Evolutionary conservation across 2,329 filamentous ascomycete genomes (phyloP), one percentile per base, ranked within the genome.

Genomic region (Ophiosphaerella narmari): DNA sequence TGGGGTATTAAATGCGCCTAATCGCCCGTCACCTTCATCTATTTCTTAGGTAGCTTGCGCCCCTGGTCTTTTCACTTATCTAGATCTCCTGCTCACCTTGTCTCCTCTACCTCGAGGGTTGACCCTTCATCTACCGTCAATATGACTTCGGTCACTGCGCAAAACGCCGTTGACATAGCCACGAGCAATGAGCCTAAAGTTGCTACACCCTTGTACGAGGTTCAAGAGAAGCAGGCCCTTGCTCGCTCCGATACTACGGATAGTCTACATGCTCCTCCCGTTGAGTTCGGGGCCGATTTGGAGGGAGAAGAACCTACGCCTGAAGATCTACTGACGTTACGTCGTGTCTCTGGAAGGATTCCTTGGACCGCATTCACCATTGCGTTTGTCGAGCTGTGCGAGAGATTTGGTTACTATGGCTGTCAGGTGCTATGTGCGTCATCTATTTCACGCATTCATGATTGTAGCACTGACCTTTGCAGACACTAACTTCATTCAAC

Each of bases 331-430:
- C 67, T 57, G 12, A 86, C 82, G 0, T 80, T 88, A n/a, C 81
- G 78, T 42, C 83, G 84, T 62, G 81, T 88, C 18, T 82, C 85
- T 11, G 86, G 84, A 58, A 79, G 79, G 65, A 82, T 91, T 53
- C 84, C 85, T 41, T 85, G 81, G 80, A 75, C 80, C 46, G 82
- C 86, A 50, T 91, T 85, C 74, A 86, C 84, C 23, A 83, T 91
- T 51, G 87, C 86, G 40, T 85, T 90, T 54, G 83, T 88, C 51
- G 88, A 91, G 73, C 76, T 90, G 48, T 89, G 86, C 75, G 88
- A 91, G 75, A 85, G 88, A 41, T 90, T 89, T 74, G 87, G 85
- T 12, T 91, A 90, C 81, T 90, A 91, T 65, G 88, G 88, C 46
- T 86, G 85, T 4, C 81, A 83, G 37, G 80, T 86, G 29, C 78